These are phyloP conservation scores for Microdochium trichocladiopsis DNA, from an alignment of 2,329 filamentous ascomycete species.

Conservation along the genomic window DNA sequence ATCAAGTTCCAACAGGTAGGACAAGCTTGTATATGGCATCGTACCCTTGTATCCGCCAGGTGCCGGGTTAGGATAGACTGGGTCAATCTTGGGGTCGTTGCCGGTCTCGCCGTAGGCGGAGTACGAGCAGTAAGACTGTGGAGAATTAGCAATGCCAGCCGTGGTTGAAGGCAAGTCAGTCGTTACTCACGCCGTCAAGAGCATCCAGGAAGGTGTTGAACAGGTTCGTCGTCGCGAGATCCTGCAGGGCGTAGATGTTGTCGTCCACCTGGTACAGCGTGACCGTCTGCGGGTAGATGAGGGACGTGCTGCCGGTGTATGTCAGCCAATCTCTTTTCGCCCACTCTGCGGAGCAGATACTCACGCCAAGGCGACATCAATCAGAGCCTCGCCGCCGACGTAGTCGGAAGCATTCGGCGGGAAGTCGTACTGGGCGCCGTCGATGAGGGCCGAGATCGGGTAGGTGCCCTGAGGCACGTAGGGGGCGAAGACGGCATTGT, in stretches of 20 bases:
- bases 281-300: constrained; percentile 27
- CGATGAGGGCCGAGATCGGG: constrained; percentile 16
- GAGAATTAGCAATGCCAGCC: neutral
- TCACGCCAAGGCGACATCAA: constrained; percentile 22
- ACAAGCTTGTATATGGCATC: neutral
- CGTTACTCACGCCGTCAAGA: constrained; percentile 23
- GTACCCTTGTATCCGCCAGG: constrained; percentile 30
- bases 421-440: constrained; percentile 14
- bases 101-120: constrained; percentile 33
- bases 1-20: neutral
- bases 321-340: constrained; percentile 14
- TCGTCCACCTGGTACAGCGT: constrained; percentile 32
- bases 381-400: constrained; percentile 19
- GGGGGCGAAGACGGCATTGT: constrained; percentile 11
- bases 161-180: neutral
- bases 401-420: constrained; percentile 2
- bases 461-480: constrained; percentile 11
- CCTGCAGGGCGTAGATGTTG: constrained; percentile 19
- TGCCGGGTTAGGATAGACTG: constrained; percentile 32
- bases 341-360: constrained; percentile 4
- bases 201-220: constrained; percentile 36
- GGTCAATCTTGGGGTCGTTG: constrained; percentile 29
- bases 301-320: constrained; percentile 1
- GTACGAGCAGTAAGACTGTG: constrained; percentile 32
- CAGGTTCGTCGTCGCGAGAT: constrained; percentile 11